Evolutionary conservation across 257 asterid genomes (phyloP).

Genomic region (Cruciata laevipes): DNA sequence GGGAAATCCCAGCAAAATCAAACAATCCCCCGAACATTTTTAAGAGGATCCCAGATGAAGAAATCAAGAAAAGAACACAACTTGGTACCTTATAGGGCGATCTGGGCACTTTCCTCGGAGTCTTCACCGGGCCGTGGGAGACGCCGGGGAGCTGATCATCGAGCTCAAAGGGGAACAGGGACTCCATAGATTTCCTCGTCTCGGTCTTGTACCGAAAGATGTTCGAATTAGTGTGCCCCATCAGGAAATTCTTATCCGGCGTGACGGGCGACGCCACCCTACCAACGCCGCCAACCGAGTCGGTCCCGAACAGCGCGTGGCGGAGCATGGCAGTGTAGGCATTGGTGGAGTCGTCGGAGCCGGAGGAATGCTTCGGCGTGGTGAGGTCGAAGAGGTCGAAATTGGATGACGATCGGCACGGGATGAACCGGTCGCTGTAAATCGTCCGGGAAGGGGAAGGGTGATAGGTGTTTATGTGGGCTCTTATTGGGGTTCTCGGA

Average conservation of each 20-base stretch:
- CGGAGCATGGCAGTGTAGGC: conserved; percentile 64
- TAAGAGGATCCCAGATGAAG: background rate
- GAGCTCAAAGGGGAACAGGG: conserved; percentile 67
- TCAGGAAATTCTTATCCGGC: conserved; percentile 44
- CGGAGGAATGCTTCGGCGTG: conserved; percentile 33
- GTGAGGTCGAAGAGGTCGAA: conserved; percentile 69
- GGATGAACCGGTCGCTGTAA: conserved; percentile 85
- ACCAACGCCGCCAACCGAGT: conserved; percentile 22
- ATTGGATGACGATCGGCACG: conserved; percentile 75
- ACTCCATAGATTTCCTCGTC: conserved; percentile 50
- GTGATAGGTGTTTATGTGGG: conserved; percentile 31
- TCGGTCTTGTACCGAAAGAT: conserved; percentile 79
- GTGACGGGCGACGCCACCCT: conserved; percentile 48
- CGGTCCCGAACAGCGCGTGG: conserved; percentile 66
- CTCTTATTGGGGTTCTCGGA: conserved; percentile 36
- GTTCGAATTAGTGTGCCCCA: conserved; percentile 55
- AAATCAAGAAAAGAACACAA: conserved; percentile 1
- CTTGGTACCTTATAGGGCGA: conserved; percentile 71
- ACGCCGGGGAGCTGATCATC: conserved; percentile 81
- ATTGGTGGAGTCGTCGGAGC: conserved; percentile 52
- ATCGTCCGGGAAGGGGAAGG: conserved; percentile 70
- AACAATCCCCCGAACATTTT: background rate
- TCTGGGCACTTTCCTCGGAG: conserved; percentile 78
- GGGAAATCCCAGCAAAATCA: background rate
- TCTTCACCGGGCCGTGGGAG: conserved; percentile 63